Evolutionary conservation across 2,329 filamentous ascomycete genomes (phyloP), one percentile per base, ranked within the genome.

Genomic region (Boeremia exigua): DNA sequence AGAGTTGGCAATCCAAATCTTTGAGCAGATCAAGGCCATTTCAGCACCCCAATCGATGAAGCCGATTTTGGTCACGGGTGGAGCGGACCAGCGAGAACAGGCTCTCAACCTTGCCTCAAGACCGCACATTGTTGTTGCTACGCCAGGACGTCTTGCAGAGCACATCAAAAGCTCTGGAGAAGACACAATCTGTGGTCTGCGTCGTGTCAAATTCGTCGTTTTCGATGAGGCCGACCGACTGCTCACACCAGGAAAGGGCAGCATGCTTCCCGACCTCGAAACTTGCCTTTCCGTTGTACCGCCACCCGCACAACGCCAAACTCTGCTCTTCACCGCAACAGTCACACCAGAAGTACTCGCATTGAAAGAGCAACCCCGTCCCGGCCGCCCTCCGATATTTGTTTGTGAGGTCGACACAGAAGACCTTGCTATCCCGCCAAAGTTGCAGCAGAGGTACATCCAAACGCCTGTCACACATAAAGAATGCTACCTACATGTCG

Each of bases 171-270:
- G 87, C 1, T 98, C 94, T 14, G 95, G 95, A 38, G 87, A 93
- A 69, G 95, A 99, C 72, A 98, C 94, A 0, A 86, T 96, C 56
- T 87, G 87, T 56, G 93, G 92, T 0, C 80, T 99, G 40, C 84
- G 87, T 15, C 85, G 93, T 46, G 89, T 92, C 25, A 87, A 86
- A 54, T 93, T 91, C 74, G 90, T 98, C 2, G 92, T 99, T 7
- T 88, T 99, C 37, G 95, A 99, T 72, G 95, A 99, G 81, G 95
- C 95, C 4, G 95, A 99, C 78, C 86, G 95, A 39, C 82, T 99
- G 33, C 85, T 99, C 39, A 85, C 89, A 34, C 84, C 87, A 30
- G 85, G 86, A 45, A 83, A 85, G 15, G 94, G 93, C 25, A 93
- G 88, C 76, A 97, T 97, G 93, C 82, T 97, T n/a, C 89, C 91